phyloP scores from a whole-genome alignment of 2,329 filamentous ascomycete species.

The Endoconidiophora polonica region DNA sequence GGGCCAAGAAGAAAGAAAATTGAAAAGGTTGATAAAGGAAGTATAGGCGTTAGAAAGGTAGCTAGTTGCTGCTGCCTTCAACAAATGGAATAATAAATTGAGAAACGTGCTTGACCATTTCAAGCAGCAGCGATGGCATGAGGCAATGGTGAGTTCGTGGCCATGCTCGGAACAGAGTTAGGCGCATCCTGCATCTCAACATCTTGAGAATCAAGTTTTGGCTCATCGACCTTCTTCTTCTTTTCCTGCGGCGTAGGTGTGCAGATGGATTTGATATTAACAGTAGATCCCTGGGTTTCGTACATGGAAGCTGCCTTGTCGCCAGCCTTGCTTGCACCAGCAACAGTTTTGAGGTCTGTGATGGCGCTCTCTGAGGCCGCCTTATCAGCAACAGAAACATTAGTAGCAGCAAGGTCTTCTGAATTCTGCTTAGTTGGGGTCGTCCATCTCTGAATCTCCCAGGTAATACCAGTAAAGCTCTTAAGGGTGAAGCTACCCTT shows the following conservation, averaged over 20 bases:
- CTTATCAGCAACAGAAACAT: conserved; percentile 19
- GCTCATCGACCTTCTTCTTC: conserved; percentile 39
- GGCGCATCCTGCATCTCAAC: conserved; percentile 38
- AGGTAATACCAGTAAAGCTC: conserved; percentile 77
- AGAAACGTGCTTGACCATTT: not conserved
- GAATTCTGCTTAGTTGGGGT: conserved; percentile 44
- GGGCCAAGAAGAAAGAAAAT: too few relatives aligned
- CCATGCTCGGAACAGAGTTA: conserved; percentile 31
- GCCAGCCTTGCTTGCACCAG: not conserved
- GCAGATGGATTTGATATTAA: too few relatives aligned
- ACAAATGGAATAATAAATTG: too few relatives aligned
- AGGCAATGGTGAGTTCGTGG: conserved; percentile 36
- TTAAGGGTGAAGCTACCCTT: conserved; percentile 71
- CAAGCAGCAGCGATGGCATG: conserved; percentile 28
- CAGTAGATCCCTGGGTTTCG: not conserved
- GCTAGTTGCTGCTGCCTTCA: too few relatives aligned
- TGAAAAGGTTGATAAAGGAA: too few relatives aligned
- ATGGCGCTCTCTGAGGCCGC: conserved; percentile 15
- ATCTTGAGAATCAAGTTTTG: conserved; percentile 32
- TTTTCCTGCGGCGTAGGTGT: conserved; percentile 26
- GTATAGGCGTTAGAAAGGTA: too few relatives aligned
- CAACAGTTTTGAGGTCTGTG: not conserved
- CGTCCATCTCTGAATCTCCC: conserved; percentile 71
- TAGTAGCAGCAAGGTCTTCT: conserved; percentile 30
- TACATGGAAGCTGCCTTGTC: conserved; percentile 21